These are phyloP conservation scores for Phaeosphaeriaceae sp. DNA, from an alignment of 2,329 filamentous ascomycete species.

Conservation along the genomic window DNA sequence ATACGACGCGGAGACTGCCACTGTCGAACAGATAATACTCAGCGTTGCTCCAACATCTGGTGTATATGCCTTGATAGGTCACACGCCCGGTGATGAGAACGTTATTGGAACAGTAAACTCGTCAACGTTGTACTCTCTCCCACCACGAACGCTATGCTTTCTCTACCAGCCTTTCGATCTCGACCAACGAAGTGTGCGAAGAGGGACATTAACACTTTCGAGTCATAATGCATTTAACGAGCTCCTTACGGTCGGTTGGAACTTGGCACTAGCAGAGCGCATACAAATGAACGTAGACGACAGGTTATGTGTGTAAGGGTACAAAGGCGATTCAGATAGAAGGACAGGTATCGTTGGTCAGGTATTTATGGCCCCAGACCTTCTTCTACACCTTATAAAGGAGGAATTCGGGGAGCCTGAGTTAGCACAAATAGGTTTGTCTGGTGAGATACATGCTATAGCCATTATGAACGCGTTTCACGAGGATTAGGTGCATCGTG, in stretches of 20 bases:
- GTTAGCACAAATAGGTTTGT: slow-evolving; percentile 27
- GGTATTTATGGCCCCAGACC: slow-evolving; percentile 13
- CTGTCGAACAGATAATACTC: slow-evolving; percentile 38
- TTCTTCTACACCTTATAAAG: slow-evolving; percentile 26
- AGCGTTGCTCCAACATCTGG: slow-evolving; percentile 40
- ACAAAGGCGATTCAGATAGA: slow-evolving; percentile 47
- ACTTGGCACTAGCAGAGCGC: slow-evolving; percentile 38
- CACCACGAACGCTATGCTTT: slow-evolving; percentile 39
- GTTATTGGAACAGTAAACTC: slow-evolving; percentile 1
- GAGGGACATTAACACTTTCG: slow-evolving; percentile 39
- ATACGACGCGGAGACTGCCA: slow-evolving; percentile 37
- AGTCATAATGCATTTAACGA: slow-evolving; percentile 50
- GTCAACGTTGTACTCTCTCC: slow-evolving; percentile 10
- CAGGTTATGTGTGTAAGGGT: slow-evolving; percentile 46
- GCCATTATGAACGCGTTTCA: slow-evolving; percentile 53
- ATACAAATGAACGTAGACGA: slow-evolving; percentile 36
- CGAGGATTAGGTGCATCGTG: slow-evolving; percentile 44
- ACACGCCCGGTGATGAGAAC: slow-evolving; percentile 10
- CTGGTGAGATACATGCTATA: slow-evolving; percentile 32
- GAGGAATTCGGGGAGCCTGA: slow-evolving; percentile 38
- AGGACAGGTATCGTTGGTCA: slow-evolving; percentile 47
- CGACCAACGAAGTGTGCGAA: slow-evolving; percentile 33
- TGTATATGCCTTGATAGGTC: slow-evolving; percentile 37
- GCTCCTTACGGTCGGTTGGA: slow-evolving; percentile 49
- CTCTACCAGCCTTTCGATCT: slow-evolving; percentile 44